These are phyloP conservation scores for Hypoxylon subgilvum DNA, from an alignment of 495 filamentous ascomycete species.

Conservation along the genomic window DNA sequence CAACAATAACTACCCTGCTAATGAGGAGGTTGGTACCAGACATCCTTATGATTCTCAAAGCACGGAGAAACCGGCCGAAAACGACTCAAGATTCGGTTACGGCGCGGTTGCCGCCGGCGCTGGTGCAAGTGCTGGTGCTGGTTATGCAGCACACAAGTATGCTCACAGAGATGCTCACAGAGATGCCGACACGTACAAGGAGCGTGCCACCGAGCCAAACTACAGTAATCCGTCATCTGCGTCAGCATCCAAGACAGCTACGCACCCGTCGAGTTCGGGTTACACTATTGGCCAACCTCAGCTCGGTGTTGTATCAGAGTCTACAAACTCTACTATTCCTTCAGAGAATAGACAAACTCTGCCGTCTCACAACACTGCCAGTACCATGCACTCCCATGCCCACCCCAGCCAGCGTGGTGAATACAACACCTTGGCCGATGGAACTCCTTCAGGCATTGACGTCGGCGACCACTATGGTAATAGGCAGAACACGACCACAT, in stretches of 20 bases:
- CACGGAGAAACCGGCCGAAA: slow-evolving; percentile 2
- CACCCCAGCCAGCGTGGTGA: slow-evolving; percentile 18
- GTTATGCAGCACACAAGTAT: slow-evolving; percentile 22
- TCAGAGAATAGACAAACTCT: neutral
- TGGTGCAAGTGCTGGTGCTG: slow-evolving; percentile 26
- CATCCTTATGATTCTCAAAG: slow-evolving; percentile 2
- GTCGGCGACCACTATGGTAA: neutral
- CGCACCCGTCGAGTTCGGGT: neutral
- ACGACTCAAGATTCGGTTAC: slow-evolving; percentile 11
- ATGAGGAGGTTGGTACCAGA: neutral
- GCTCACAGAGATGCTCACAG: neutral
- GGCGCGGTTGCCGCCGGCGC: slow-evolving; percentile 22
- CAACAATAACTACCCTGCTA: neutral
- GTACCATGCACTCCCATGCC: neutral
- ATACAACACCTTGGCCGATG: slow-evolving; percentile 31
- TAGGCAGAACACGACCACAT: neutral
- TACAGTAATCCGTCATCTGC: slow-evolving; percentile 4
- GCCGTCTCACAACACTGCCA: neutral
- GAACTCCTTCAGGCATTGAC: slow-evolving; percentile 36
- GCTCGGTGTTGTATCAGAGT: neutral
- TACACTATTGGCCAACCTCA: slow-evolving; percentile 6
- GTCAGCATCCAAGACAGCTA: neutral
- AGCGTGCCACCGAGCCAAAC: neutral
- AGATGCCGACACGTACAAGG: neutral
- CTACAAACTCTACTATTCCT: neutral